These are phyloP conservation scores for Ambrosiella cleistominuta DNA, from an alignment of 2,329 filamentous ascomycete genomes.

Conservation along the genomic window DNA sequence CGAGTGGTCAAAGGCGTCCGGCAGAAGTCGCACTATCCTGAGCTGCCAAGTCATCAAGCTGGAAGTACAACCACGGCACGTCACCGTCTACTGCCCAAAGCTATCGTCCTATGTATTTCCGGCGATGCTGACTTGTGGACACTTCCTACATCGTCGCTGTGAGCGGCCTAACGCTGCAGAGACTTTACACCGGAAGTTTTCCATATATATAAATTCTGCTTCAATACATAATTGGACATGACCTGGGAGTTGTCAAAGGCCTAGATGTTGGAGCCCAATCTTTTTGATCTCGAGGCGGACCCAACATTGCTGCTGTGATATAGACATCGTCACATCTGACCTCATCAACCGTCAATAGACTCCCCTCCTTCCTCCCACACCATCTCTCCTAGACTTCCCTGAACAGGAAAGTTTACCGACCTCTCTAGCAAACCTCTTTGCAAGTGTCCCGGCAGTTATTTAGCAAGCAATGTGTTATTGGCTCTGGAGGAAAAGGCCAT, in stretches of 20 bases:
- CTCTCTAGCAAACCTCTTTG: background rate
- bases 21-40: background rate
- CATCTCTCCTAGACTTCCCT: background rate
- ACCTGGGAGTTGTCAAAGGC: too few relatives aligned
- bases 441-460: background rate
- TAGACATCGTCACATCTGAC: background rate
- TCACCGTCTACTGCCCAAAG: background rate
- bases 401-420: background rate
- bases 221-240: too few relatives aligned
- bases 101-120: background rate
- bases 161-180: too few relatives aligned
- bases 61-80: background rate
- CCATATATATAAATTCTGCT: too few relatives aligned
- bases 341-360: background rate
- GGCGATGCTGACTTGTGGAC: too few relatives aligned
- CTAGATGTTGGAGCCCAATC: too few relatives aligned
- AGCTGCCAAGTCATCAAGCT: background rate
- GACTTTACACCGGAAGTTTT: too few relatives aligned
- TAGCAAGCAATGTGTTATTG: too few relatives aligned
- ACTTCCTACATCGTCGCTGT: too few relatives aligned
- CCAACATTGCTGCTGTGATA: background rate
- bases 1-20: too few relatives aligned
- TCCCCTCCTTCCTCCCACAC: background rate
- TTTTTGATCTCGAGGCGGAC: background rate
- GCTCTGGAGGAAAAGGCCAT: too few relatives aligned